Percentiles rank a stretch among this genome's conserved stretches.
Evolutionary conservation across 1,284 basidiomycete genomes (phyloP).

Genomic region (Flammula alnicola): DNA sequence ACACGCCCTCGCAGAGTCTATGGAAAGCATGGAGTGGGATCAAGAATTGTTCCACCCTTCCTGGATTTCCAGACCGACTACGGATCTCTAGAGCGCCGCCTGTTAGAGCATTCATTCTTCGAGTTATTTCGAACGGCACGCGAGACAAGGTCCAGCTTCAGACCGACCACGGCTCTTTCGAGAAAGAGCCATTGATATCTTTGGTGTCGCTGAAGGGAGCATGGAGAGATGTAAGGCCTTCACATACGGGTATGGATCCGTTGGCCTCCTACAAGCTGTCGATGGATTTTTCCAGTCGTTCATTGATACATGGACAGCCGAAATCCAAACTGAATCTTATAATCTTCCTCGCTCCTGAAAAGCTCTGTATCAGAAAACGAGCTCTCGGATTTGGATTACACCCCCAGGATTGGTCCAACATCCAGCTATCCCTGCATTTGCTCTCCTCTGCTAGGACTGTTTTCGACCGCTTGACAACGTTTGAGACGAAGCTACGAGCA

Average conservation of each 20-base stretch:
- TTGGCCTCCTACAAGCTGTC: slow-evolving; percentile 73
- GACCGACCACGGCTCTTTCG: slow-evolving; percentile 71
- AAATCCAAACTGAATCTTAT: slow-evolving; percentile 48
- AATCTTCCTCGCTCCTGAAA: slow-evolving; percentile 34
- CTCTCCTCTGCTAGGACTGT: slow-evolving; percentile 78
- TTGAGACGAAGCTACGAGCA: slow-evolving; percentile 71
- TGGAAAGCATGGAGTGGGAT: slow-evolving; percentile 77
- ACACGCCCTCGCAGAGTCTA: slow-evolving; percentile 31
- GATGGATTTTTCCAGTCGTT: slow-evolving; percentile 74
- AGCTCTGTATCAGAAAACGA: slow-evolving; percentile 54
- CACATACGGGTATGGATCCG: slow-evolving; percentile 86
- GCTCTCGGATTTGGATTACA: slow-evolving; percentile 83
- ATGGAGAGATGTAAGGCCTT: slow-evolving; percentile 75
- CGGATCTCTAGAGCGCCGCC: slow-evolving; percentile 71
- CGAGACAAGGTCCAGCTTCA: slow-evolving; percentile 41
- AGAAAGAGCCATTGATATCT: slow-evolving; percentile 74
- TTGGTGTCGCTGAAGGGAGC: slow-evolving; percentile 81
- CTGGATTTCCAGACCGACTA: slow-evolving; percentile 88
- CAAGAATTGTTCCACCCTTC: slow-evolving; percentile 91
- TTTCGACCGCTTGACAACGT: slow-evolving; percentile 64
- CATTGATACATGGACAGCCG: slow-evolving; percentile 63
- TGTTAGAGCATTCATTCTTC: slow-evolving; percentile 62
- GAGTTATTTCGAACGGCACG: slow-evolving; percentile 45
- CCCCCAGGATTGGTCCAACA: slow-evolving; percentile 85
- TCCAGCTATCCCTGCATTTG: slow-evolving; percentile 83